These are phyloP conservation scores for Abrus precatorius DNA, from an alignment of 306 rosid genomes.

Conservation along the genomic window DNA sequence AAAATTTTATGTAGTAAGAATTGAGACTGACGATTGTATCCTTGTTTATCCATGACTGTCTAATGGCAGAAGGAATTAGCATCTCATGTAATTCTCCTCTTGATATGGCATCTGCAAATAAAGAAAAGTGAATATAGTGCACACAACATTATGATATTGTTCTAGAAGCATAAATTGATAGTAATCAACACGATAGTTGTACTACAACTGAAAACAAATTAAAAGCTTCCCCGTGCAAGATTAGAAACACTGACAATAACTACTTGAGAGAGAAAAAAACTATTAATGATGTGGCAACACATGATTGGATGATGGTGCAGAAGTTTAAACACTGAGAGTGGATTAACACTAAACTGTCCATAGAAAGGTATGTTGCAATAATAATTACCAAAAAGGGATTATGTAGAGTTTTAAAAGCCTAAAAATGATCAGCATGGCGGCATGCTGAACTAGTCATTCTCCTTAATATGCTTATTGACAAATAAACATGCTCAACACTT, in stretches of 20 bases:
- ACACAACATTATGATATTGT: slow-evolving; percentile 8
- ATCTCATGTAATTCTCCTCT: slow-evolving; percentile 82
- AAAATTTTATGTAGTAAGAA: slow-evolving; percentile 75
- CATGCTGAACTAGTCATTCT: slow-evolving; percentile 11
- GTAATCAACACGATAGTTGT: slow-evolving; percentile 10
- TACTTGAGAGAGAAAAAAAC: neutral
- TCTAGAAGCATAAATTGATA: slow-evolving; percentile 16
- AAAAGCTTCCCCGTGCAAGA: slow-evolving; percentile 29
- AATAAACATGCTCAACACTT: slow-evolving; percentile 25
- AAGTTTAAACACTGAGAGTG: slow-evolving; percentile 16
- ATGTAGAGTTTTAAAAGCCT: neutral
- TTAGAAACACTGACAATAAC: slow-evolving; percentile 18
- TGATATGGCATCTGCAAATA: slow-evolving; percentile 60
- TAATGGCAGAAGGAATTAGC: slow-evolving; percentile 75
- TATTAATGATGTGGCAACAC: slow-evolving; percentile 15
- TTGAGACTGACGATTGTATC: slow-evolving; percentile 56
- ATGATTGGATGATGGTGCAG: slow-evolving; percentile 36
- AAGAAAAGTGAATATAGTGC: slow-evolving; percentile 40
- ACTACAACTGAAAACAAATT: slow-evolving; percentile 14
- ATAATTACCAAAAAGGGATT: slow-evolving; percentile 4
- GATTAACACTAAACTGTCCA: neutral
- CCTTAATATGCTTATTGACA: slow-evolving; percentile 22
- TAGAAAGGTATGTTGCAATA: neutral
- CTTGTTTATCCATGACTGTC: slow-evolving; percentile 61
- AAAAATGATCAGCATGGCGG: slow-evolving; percentile 3